Conservation (phyloP, 1,139 yeast species). For the Yamadazyma spencermartinsiae region DNA sequence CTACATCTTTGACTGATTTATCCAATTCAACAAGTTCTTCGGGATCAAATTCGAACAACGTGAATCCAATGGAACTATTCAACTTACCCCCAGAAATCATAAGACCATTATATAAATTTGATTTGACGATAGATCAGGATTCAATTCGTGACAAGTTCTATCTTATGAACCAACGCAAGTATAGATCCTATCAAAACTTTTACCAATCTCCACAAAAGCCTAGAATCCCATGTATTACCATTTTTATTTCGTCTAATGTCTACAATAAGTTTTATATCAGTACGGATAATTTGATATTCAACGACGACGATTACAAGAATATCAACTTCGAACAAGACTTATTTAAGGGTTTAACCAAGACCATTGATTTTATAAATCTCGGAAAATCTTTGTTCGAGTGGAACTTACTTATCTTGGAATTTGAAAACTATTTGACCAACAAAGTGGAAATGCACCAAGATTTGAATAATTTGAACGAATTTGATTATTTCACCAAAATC, state of each 20-base stretch:
- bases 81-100: conserved; percentile 44
- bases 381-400: conserved; percentile 73
- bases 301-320: conserved; percentile 12
- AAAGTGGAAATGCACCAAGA: conserved; percentile 33
- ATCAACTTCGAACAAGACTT: conserved; percentile 15
- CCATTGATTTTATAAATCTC: conserved; percentile 29
- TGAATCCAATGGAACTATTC: conserved; percentile 1
- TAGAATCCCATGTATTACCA: conserved; percentile 36
- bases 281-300: conserved; percentile 23
- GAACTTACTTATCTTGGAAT: conserved; percentile 55
- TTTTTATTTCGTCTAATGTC: conserved; percentile 33
- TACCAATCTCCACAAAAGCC: conserved; percentile 25
- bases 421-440: conserved; percentile 52
- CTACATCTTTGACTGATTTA: conserved; percentile 41
- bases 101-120: conserved; percentile 50
- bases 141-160: conserved; percentile 36
- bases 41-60: conserved; percentile 10
- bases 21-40: conserved; percentile 25
- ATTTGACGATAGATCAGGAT: conserved; percentile 45
- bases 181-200: conserved; percentile 7
- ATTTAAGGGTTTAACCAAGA: conserved; percentile 4
- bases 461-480: conserved; percentile 25
- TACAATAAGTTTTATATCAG: conserved; percentile 32
- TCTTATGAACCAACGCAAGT: conserved; percentile 19
- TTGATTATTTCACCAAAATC: conserved; percentile 37